A percentile compares a stretch with the other conserved stretches of the same genome.
Conservation (phyloP, 257 asterid genomes). For the Nicotiana tomentosiformis region DNA sequence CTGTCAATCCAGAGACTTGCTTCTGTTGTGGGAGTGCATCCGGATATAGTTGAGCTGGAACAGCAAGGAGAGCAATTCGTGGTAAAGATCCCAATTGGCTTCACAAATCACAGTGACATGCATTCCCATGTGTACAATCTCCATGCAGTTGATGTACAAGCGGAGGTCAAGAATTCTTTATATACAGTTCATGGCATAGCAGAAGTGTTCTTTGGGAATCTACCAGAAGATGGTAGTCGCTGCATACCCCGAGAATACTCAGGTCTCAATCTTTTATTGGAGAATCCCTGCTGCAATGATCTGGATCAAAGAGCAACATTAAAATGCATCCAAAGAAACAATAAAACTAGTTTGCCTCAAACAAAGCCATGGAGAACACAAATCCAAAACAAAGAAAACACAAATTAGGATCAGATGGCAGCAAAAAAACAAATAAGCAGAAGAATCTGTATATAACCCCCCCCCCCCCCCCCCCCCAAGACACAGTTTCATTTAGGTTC, state of each 20-base stretch:
- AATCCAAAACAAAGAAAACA: neutral
- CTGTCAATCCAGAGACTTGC: neutral
- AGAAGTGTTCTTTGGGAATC: constrained; percentile 55
- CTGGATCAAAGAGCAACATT: constrained; percentile 29
- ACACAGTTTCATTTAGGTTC: neutral
- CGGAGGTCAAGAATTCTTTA: constrained; percentile 8
- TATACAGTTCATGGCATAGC: constrained; percentile 40
- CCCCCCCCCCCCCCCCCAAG: neutral
- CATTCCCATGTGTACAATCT: constrained; percentile 10
- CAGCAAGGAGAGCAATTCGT: neutral
- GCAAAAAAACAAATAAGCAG: neutral
- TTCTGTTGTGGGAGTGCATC: neutral
- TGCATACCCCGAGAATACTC: constrained; percentile 58
- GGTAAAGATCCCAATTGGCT: constrained; percentile 2
- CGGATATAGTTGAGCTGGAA: neutral
- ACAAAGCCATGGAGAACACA: neutral
- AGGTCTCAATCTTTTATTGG: constrained; percentile 61
- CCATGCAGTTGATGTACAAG: constrained; percentile 25
- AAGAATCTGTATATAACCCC: neutral
- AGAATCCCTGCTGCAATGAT: constrained; percentile 61
- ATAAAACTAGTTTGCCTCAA: neutral
- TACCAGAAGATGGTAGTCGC: constrained; percentile 49
- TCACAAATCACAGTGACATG: neutral
- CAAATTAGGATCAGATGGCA: constrained; percentile 2
- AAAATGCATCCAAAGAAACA: neutral